phyloP scores from a whole-genome alignment of 768 basidiomycete species.

The Boletus rex-veris region DNA sequence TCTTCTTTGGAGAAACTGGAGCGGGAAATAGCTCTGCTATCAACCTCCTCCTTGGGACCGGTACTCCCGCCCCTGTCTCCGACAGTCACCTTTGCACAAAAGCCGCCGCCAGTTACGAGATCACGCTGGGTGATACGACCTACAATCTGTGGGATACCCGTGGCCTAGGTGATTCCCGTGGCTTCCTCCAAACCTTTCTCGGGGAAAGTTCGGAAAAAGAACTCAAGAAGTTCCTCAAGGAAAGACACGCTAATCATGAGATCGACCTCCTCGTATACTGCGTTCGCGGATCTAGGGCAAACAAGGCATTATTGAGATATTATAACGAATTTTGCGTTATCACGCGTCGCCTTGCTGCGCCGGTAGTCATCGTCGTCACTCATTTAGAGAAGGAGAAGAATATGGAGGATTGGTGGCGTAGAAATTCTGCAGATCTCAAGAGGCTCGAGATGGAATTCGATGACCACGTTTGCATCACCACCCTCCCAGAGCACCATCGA shows the following conservation, averaged over 20 bases:
- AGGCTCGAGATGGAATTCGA: constrained; percentile 30
- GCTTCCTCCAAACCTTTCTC: constrained; percentile 10
- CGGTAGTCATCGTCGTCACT: constrained; percentile 37
- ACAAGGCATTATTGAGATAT: constrained; percentile 24
- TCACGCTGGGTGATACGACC: neutral
- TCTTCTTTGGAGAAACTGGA: constrained; percentile 26
- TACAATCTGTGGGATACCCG: constrained; percentile 35
- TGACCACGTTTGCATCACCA: constrained; percentile 39
- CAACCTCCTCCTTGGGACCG: constrained; percentile 20
- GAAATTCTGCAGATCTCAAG: constrained; percentile 27
- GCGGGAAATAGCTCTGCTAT: constrained; percentile 28
- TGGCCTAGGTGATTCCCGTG: constrained; percentile 33
- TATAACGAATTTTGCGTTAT: constrained; percentile 34
- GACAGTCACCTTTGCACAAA: constrained; percentile 19
- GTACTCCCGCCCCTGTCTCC: constrained; percentile 3
- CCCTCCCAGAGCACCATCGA: constrained; percentile 12
- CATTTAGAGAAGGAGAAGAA: constrained; percentile 28
- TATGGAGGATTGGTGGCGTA: constrained; percentile 33
- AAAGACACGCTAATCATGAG: constrained; percentile 21
- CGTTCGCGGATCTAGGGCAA: constrained; percentile 35
- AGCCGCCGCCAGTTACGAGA: neutral
- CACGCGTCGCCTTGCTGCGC: constrained; percentile 36
- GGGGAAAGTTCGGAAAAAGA: constrained; percentile 10
- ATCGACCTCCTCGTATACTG: constrained; percentile 41
- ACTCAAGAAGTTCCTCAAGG: constrained; percentile 19